Evolutionary conservation across 192 early-diverging fungal species (phyloP), one percentile per base, ranked within the genome.

Genomic region (Phlyctochytrium arcticum): DNA sequence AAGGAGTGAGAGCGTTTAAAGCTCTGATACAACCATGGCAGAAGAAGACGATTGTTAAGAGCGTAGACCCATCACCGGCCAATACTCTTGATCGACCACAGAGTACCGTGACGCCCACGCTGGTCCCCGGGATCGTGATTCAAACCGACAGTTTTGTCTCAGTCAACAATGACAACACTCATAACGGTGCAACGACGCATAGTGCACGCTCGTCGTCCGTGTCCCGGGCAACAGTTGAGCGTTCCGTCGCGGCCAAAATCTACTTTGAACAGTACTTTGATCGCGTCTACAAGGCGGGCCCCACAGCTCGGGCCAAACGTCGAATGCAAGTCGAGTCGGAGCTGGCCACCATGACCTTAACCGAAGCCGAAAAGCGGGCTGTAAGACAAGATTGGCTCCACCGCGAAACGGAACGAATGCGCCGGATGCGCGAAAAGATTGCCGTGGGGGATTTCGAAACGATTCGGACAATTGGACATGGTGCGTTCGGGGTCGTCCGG

Each of bases 251-350:
- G 6, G 68, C 82, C 21, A 87, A 86, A 58, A 73, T 84, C 39
- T 86, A 81, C 62, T 75, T 86, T 44, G 84, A 86, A 62, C 73
- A 74, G 42, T 82, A 85, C 61, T 86, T 84, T 60, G 75, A 77
- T 57, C 75, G 80, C 2, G 46, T 86, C 12, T 60, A 77, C 54
- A 76, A 75, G 26, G 72, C 77, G 23, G 74, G 62, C 5, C 51
- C 77, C 15, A 77, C 75, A 0, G 74, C 80, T 17, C 73, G 77
- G 8, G 68, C 73, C 3, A 70, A 70, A 37, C 73, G 84, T 6
- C 68, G 78, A 3, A 39, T 72, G 8, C 81, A 84, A 64, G 62
- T 86, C 37, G 84, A 86, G 51, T 60, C 68, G 19, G 72, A 81
- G 33, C 70, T 85, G 9, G 76, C 80, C 26, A 50, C 60, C 15